phyloP scores from a whole-genome alignment of 2,329 filamentous ascomycete species.

The Clarireedia hainanense region DNA sequence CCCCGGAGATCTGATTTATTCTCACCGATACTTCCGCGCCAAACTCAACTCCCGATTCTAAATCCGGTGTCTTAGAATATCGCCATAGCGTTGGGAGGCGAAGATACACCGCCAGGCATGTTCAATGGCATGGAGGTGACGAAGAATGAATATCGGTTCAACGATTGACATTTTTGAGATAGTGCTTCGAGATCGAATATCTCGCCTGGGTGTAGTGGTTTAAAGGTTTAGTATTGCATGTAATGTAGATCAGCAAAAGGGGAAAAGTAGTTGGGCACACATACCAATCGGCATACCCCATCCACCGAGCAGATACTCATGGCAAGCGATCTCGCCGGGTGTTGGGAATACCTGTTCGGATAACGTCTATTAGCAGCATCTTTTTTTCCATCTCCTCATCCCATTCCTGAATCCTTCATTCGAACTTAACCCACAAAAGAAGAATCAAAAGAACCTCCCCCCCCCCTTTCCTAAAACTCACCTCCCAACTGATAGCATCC shows the following conservation, averaged over 20 bases:
- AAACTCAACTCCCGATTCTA: background rate
- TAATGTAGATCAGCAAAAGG: background rate
- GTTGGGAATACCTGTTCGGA: background rate
- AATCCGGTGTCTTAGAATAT: conserved; percentile 6
- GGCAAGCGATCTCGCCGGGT: background rate
- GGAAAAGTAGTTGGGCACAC: background rate
- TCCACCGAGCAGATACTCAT: conserved; percentile 2
- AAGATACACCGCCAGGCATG: conserved; percentile 21
- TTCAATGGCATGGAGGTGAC: conserved; percentile 53
- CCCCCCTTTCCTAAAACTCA: background rate
- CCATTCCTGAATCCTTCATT: background rate
- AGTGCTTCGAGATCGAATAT: conserved; percentile 27
- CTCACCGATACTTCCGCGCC: background rate
- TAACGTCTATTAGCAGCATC: background rate
- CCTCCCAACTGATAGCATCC: conserved; percentile 3
- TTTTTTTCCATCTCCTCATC: background rate
- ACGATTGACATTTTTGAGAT: conserved; percentile 40
- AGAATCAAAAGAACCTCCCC: too few species aligned
- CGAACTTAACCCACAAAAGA: background rate
- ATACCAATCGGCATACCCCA: conserved; percentile 19
- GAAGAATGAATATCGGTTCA: conserved; percentile 51
- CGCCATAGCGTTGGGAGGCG: conserved; percentile 24
- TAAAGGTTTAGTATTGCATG: background rate
- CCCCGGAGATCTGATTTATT: too few species aligned
- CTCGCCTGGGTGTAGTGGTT: conserved; percentile 25